These are phyloP conservation scores for Solanum medicagineum DNA, from an alignment of 257 asterid genomes.

Conservation along the genomic window DNA sequence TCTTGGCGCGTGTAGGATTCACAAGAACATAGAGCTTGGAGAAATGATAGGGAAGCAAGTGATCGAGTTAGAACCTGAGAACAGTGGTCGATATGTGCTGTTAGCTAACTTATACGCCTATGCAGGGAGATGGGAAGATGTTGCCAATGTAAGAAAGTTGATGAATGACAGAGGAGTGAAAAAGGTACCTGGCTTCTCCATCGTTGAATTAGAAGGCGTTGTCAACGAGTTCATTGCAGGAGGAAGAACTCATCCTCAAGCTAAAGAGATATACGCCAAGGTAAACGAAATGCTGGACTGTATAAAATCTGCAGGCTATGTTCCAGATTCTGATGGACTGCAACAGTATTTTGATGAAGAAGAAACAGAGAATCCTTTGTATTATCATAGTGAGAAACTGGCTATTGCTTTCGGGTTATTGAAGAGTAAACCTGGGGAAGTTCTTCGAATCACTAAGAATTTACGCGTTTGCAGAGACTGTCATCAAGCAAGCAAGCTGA, in stretches of 20 bases:
- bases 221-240: constrained; percentile 64
- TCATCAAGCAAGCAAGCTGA: constrained; percentile 57
- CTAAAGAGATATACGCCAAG: constrained; percentile 47
- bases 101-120: constrained; percentile 65
- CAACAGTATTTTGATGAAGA: constrained; percentile 34
- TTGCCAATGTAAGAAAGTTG: constrained; percentile 52
- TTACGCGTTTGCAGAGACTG: constrained; percentile 72
- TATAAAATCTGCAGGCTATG: constrained; percentile 41
- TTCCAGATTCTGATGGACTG: constrained; percentile 35
- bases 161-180: constrained; percentile 82
- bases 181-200: constrained; percentile 58
- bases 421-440: constrained; percentile 44
- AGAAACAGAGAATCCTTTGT: constrained; percentile 54
- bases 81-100: constrained; percentile 73
- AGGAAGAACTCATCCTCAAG: constrained; percentile 57
- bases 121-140: constrained; percentile 70
- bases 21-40: constrained; percentile 49
- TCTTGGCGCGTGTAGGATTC: constrained; percentile 80
- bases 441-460: constrained; percentile 65
- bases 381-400: constrained; percentile 70
- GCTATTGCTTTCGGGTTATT: constrained; percentile 76
- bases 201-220: constrained; percentile 45
- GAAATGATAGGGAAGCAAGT: constrained; percentile 56
- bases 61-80: constrained; percentile 60
- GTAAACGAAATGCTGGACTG: constrained; percentile 48